Conservation (phyloP, 2,329 filamentous ascomycete genomes). For the Aspergillus awamori region DNA sequence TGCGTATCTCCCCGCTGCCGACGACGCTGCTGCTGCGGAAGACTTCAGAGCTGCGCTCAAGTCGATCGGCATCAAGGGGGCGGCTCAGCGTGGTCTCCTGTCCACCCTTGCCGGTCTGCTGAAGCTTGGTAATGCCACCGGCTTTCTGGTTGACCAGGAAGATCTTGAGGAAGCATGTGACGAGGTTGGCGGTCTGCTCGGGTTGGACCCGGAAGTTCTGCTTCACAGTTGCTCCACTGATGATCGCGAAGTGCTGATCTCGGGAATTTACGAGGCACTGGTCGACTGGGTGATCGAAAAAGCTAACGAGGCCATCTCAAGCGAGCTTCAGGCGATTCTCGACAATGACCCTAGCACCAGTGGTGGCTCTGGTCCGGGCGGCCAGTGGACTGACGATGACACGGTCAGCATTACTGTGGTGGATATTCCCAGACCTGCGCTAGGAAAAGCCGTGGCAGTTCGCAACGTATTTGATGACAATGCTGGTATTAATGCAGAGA, state of each 20-base stretch:
- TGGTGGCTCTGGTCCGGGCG: conserved; percentile 55
- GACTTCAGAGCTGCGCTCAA: conserved; percentile 88
- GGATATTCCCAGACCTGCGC: conserved; percentile 75
- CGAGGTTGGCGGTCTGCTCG: conserved; percentile 83
- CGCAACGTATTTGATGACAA: conserved; percentile 90
- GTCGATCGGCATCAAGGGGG: conserved; percentile 90
- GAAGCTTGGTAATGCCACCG: conserved; percentile 88
- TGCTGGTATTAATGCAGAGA: conserved; percentile 92
- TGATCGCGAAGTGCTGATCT: conserved; percentile 80
- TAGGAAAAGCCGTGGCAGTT: conserved; percentile 87
- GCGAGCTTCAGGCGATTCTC: conserved; percentile 70
- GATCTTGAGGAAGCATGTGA: conserved; percentile 83
- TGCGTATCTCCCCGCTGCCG: conserved; percentile 84
- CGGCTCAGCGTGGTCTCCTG: conserved; percentile 77
- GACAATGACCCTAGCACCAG: conserved; percentile 68
- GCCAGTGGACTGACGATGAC: conserved; percentile 70
- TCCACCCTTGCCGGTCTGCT: conserved; percentile 83
- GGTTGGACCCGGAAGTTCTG: conserved; percentile 82
- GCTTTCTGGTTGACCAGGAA: conserved; percentile 82
- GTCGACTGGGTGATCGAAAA: conserved; percentile 93
- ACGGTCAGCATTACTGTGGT: conserved; percentile 88
- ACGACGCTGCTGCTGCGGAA: conserved; percentile 89
- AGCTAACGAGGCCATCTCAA: conserved; percentile 81
- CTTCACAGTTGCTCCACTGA: conserved; percentile 77
- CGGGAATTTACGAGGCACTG: conserved; percentile 86